phyloP scores from a whole-genome alignment of 441 rosid species.

The Brassica hybrid region DNA sequence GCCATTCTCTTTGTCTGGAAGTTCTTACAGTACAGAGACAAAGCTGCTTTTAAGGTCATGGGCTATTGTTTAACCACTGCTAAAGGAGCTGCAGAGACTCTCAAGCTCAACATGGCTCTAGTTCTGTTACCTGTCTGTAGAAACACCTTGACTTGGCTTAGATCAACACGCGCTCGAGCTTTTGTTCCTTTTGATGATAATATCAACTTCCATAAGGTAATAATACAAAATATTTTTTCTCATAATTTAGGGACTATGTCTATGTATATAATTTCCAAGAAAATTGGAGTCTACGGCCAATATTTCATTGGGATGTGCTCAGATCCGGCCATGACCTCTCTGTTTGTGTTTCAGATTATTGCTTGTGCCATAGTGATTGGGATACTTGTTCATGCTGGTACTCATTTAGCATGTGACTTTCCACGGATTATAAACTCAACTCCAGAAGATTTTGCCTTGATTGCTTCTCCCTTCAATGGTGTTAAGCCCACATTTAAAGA shows the following conservation, averaged over 20 bases:
- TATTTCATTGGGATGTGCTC: too few relatives aligned
- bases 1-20: slow-evolving; percentile 81
- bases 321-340: too few relatives aligned
- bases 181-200: slow-evolving; percentile 84
- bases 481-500: slow-evolving; percentile 69
- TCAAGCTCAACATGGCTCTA: slow-evolving; percentile 97
- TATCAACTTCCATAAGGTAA: slow-evolving; percentile 94
- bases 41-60: slow-evolving; percentile 79
- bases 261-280: not conserved
- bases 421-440: slow-evolving; percentile 67
- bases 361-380: slow-evolving; percentile 78
- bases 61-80: slow-evolving; percentile 84
- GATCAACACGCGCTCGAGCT: slow-evolving; percentile 72
- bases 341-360: slow-evolving; percentile 57
- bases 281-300: not conserved
- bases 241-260: not conserved
- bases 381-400: slow-evolving; percentile 75
- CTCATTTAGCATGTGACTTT: slow-evolving; percentile 83
- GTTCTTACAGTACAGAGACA: slow-evolving; percentile 74
- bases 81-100: slow-evolving; percentile 97
- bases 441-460: slow-evolving; percentile 62
- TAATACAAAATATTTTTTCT: not conserved
- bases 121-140: slow-evolving; percentile 93
- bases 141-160: slow-evolving; percentile 91
- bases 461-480: slow-evolving; percentile 60